Evolutionary conservation across 805 yeast genomes (phyloP), one percentile per base, ranked within the genome.

Genomic region (Naumovozyma baii): DNA sequence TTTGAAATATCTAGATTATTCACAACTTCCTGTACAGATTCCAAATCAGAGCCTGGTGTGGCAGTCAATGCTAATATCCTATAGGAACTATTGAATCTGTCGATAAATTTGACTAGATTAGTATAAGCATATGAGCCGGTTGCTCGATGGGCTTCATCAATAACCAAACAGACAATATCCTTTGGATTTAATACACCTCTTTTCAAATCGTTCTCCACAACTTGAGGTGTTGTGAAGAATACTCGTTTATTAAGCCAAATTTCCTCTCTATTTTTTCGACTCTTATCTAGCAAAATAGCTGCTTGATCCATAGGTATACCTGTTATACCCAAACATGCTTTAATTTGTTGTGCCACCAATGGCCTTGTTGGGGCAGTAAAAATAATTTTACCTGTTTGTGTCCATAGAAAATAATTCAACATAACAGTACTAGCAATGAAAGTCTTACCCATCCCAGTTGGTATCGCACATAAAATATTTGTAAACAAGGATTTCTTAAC

Each of bases 361-460:
- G 99, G 99, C 47, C 88, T 70, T 2, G 99, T 92, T 0, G 99
- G 99, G 0, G 99, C 98, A 80, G 90, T 80, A 59, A 92, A 92
- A 1, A 94, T 74, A 48, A 92, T 76, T 54, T 88, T 92, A 2
- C 86, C 77, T 3, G 63, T 58, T 13, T 73, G 73, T 16, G 88
- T 83, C 98, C 98, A 92, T 36, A 94, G 64, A 49, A 74, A 78
- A 62, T 73, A 92, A 56, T 92, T 92, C 40, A 87, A 68, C 87
- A 92, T 92, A 17, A 90, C 90, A 0, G 95, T 81, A 29, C 94
- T 79, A 1, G 98, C 97, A 54, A 92, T 87, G 47, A 92, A 86
- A 0, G 99, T 92, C 63, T 92, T 92, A 31, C 99, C 99, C 58
- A 88, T 68, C 48, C 99, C 99, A 0, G 99, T 92, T 1, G 99